These are phyloP conservation scores for Penicillium taxi DNA, from an alignment of 495 filamentous ascomycete genomes.

Conservation along the genomic window DNA sequence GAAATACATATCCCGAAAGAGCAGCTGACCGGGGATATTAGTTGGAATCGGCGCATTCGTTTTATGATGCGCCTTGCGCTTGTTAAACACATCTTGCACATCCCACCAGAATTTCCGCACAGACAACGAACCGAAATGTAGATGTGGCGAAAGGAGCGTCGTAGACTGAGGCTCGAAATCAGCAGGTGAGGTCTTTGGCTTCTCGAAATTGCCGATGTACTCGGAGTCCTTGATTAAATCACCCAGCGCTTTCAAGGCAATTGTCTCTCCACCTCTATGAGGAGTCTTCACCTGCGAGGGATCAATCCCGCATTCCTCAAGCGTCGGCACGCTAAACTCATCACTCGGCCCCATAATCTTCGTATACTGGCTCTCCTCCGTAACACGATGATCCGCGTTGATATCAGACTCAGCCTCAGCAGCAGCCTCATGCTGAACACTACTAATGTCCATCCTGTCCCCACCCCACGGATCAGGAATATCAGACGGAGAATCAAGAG, in stretches of 20 bases:
- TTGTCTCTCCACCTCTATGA: constrained; percentile 55
- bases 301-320: constrained; percentile 54
- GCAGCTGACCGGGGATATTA: constrained; percentile 57
- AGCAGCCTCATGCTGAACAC: constrained; percentile 45
- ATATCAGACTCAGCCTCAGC: constrained; percentile 42
- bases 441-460: constrained; percentile 31
- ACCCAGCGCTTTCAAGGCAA: constrained; percentile 45
- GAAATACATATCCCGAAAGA: constrained; percentile 74
- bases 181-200: constrained; percentile 62
- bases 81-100: constrained; percentile 46
- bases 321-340: constrained; percentile 54
- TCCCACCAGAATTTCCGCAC: constrained; percentile 61
- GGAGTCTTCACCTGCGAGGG: constrained; percentile 43
- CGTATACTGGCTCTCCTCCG: constrained; percentile 45
- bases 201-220: constrained; percentile 61
- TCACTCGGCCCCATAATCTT: constrained; percentile 50
- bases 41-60: constrained; percentile 46
- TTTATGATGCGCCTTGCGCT: constrained; percentile 38
- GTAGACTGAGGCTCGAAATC: constrained; percentile 61
- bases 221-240: constrained; percentile 47
- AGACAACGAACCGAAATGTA: constrained; percentile 62
- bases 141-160: constrained; percentile 58
- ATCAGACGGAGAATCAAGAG: constrained; percentile 44
- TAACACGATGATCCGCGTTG: constrained; percentile 41
- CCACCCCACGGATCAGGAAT: constrained; percentile 53